Percentiles rank a stretch among this genome's conserved stretches.
Conservation (phyloP, 2,329 filamentous ascomycete genomes). For the Fusarium sp. region DNA sequence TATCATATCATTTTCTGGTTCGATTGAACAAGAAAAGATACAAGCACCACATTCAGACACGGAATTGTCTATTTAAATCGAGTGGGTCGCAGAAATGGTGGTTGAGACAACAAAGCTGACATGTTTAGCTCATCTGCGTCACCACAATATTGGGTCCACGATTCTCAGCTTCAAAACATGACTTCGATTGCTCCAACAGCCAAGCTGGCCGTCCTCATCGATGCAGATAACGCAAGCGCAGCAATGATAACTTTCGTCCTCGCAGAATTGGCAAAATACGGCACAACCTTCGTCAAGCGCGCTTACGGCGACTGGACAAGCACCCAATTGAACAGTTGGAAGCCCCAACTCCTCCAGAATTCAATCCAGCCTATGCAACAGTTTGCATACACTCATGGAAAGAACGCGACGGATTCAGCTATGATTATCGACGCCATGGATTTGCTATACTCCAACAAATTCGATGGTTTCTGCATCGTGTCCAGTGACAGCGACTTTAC, state of each 20-base stretch:
- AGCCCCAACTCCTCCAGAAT: conserved; percentile 46
- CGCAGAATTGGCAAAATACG: conserved; percentile 50
- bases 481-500: conserved; percentile 54
- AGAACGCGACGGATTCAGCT: conserved; percentile 51
- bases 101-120: too few relatives aligned
- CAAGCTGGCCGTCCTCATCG: conserved; percentile 51
- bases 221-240: conserved; percentile 49
- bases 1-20: too few relatives aligned
- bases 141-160: neutral
- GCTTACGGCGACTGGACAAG: conserved; percentile 53
- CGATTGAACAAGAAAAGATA: rapidly evolving
- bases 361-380: conserved; percentile 53
- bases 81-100: neutral
- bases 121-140: neutral
- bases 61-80: neutral
- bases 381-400: conserved; percentile 52
- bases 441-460: conserved; percentile 48
- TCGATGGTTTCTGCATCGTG: conserved; percentile 51
- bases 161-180: neutral
- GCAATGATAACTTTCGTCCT: conserved; percentile 38
- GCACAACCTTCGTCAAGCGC: conserved; percentile 47
- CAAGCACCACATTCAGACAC: rapidly evolving
- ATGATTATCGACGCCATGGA: conserved; percentile 56
- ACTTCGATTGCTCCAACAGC: neutral
- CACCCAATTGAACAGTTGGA: conserved; percentile 46